These are phyloP conservation scores for Pterulicium gracile DNA, from an alignment of 1,284 basidiomycete species.

Conservation along the genomic window DNA sequence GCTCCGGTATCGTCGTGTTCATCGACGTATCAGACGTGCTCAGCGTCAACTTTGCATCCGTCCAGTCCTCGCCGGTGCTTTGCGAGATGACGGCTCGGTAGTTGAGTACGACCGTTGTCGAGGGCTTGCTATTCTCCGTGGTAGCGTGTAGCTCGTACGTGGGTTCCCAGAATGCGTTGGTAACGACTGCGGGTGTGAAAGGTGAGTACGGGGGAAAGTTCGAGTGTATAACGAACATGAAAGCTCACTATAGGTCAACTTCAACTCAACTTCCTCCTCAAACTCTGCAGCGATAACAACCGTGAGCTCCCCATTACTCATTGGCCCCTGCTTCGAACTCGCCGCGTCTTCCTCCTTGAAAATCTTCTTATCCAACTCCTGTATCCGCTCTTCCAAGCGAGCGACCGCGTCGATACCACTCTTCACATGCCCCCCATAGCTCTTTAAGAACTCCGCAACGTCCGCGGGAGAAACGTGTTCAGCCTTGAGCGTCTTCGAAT, in stretches of 20 bases:
- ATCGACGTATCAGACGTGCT: conserved; percentile 24
- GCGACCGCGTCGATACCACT: conserved; percentile 23
- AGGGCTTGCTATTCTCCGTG: conserved; percentile 30
- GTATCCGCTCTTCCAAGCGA: conserved; percentile 29
- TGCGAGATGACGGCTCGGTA: conserved; percentile 46
- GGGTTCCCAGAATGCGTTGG: conserved; percentile 36
- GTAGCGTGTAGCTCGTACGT: conserved; percentile 47
- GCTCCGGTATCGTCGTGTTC: background rate
- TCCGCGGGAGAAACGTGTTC: conserved; percentile 29
- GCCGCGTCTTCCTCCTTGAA: background rate
- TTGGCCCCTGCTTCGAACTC: background rate
- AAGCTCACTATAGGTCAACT: conserved; percentile 40
- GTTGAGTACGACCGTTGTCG: conserved; percentile 33
- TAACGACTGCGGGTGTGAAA: conserved; percentile 30
- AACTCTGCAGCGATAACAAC: conserved; percentile 21
- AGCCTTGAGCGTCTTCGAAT: conserved; percentile 30
- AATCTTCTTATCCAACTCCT: conserved; percentile 24
- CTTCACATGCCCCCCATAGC: conserved; percentile 27
- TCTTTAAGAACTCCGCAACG: conserved; percentile 29
- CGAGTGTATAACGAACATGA: background rate
- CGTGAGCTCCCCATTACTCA: conserved; percentile 9
- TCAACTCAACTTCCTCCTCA: conserved; percentile 27
- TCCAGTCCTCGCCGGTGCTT: conserved; percentile 53
- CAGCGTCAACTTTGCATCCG: conserved; percentile 34
- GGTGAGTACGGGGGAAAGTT: conserved; percentile 3